Conservation (phyloP, 352 stramenopile species). For the Pythium folliculosum region DNA sequence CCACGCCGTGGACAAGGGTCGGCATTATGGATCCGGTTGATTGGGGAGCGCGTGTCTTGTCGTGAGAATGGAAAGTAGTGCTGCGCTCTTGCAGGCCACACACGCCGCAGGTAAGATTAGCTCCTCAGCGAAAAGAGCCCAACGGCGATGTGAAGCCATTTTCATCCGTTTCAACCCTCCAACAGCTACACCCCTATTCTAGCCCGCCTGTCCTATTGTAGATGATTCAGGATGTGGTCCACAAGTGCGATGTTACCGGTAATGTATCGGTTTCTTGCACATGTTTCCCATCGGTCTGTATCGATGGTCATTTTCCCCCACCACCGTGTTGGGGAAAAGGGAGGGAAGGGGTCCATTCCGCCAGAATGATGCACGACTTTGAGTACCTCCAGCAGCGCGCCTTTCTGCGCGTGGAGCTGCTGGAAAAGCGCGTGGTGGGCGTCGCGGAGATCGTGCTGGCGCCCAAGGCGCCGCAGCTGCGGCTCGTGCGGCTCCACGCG, state of each 20-base stretch:
- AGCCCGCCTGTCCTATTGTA: neutral
- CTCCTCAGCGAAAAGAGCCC: neutral
- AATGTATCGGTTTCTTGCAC: neutral
- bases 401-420: slow-evolving; percentile 75
- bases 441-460: slow-evolving; percentile 76
- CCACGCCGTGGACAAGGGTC: slow-evolving; percentile 69
- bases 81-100: neutral
- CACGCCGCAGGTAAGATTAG: neutral
- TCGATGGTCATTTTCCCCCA: neutral
- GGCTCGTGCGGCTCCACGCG: slow-evolving; percentile 71
- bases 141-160: neutral
- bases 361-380: slow-evolving; percentile 76
- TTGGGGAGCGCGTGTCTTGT: too few species aligned
- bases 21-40: neutral
- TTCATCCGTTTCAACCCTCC: neutral
- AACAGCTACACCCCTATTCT: neutral
- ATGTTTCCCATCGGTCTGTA: neutral
- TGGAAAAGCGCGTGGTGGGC: slow-evolving; percentile 56
- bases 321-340: neutral
- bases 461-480: slow-evolving; percentile 51
- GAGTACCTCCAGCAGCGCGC: slow-evolving; percentile 86
- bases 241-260: neutral
- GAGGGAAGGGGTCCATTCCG: neutral
- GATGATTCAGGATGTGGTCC: neutral
- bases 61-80: neutral